Evolutionary conservation across 495 filamentous ascomycete species (phyloP), one percentile per base, ranked within the genome.

Genomic region (Baudoinia panamericana): DNA sequence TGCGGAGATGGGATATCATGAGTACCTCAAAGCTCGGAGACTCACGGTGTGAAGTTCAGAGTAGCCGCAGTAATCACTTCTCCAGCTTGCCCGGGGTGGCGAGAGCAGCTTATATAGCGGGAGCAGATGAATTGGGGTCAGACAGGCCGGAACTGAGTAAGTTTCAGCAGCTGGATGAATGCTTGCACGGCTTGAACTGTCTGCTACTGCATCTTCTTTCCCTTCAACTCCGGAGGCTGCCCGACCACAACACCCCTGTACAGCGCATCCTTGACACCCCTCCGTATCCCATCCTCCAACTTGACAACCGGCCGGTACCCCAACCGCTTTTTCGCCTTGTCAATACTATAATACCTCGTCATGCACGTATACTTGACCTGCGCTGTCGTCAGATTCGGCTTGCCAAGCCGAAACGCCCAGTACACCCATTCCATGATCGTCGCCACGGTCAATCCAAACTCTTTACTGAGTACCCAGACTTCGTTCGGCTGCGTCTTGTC

Each of bases 341-440:
- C 64, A 38, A 83, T 81, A 44, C 77, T 75, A 53, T 82, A 90
- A 63, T 86, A 94, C 17, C 84, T 73, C 30, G 80, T 82, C 78
- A 87, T 90, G 59, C 76, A 80, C 50, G 66, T 73, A 54, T 79
- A 88, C 26, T 77, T 70, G 39, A 90, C 84, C 34, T 74, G 70
- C 55, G 79, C 70, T 51, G 77, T 67, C 32, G 73, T 90, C 55
- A 96, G 64, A 18, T 73, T 80, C 11, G 84, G 78, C 38, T 73
- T 77, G n/a, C 80, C 69, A 30, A 83, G 10, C 26, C 33, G 17
- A 6, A 52, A 61, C 22, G 81, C 24, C 51, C 67, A 73, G 39
- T 76, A 72, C 18, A 80, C 65, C 43, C 70, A 64, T 63, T 94
- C 88, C 43, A 78, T 71, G 15, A 83, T 26, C 6, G 61, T 71